Conservation (phyloP, 768 basidiomycete genomes). For the Harrya chromipes region DNA sequence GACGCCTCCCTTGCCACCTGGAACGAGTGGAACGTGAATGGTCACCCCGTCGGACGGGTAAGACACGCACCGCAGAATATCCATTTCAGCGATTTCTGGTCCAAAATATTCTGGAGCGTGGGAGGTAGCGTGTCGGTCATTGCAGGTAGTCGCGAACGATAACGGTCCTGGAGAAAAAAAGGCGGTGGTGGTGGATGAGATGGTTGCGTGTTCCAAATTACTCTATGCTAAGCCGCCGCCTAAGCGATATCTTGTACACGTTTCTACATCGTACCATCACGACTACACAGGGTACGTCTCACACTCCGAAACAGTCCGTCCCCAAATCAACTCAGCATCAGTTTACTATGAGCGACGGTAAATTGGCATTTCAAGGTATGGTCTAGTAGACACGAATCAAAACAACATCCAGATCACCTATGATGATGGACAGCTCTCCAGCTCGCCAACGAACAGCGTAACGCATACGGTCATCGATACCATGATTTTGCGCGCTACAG, state of each 20-base stretch:
- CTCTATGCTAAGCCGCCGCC: slow-evolving; percentile 10
- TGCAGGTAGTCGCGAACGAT: slow-evolving; percentile 10
- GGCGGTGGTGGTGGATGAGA: slow-evolving; percentile 6
- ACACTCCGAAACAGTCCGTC: neutral
- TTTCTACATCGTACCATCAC: slow-evolving; percentile 19
- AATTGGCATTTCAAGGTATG: slow-evolving; percentile 42
- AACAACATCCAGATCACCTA: neutral
- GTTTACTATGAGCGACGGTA: slow-evolving; percentile 24
- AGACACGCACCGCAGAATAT: slow-evolving; percentile 88
- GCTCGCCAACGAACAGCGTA: slow-evolving; percentile 85
- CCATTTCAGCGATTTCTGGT: slow-evolving; percentile 94
- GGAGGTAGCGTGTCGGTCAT: slow-evolving; percentile 70
- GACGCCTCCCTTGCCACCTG: slow-evolving; percentile 98
- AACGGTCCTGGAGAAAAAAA: slow-evolving; percentile 2
- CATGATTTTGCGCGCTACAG: slow-evolving; percentile 89
- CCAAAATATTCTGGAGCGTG: slow-evolving; percentile 91
- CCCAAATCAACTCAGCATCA: neutral
- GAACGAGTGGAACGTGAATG: slow-evolving; percentile 8
- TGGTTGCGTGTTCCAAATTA: slow-evolving; percentile 15
- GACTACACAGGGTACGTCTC: too few relatives aligned
- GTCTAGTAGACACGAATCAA: neutral
- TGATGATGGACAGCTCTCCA: slow-evolving; percentile 59
- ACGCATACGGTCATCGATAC: slow-evolving; percentile 86
- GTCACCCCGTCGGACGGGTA: slow-evolving; percentile 10
- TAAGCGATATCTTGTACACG: neutral